phyloP scores from a whole-genome alignment of 1,284 basidiomycete genomes.

The Earliella scabrosa region DNA sequence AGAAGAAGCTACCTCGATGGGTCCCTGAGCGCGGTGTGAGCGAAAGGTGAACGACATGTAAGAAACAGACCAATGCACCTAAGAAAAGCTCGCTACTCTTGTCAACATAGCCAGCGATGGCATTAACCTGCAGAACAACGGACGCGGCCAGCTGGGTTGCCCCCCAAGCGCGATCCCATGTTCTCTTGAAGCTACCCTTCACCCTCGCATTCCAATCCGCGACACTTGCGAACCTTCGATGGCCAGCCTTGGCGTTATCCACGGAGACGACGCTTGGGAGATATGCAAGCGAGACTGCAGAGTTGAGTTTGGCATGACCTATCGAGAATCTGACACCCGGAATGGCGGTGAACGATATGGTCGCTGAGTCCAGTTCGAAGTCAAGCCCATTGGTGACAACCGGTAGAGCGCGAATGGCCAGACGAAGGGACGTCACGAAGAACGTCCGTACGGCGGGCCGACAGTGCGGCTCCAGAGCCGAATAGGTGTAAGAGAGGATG shows the following conservation, averaged over 20 bases:
- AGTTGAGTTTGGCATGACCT: slow-evolving; percentile 55
- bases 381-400: slow-evolving; percentile 65
- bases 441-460: slow-evolving; percentile 62
- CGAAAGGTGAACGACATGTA: too few species aligned
- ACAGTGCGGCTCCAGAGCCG: slow-evolving; percentile 57
- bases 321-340: slow-evolving; percentile 54
- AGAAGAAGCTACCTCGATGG: slow-evolving; percentile 36
- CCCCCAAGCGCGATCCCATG: slow-evolving; percentile 71
- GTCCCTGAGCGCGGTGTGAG: slow-evolving; percentile 8
- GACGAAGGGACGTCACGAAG: slow-evolving; percentile 57
- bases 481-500: slow-evolving; percentile 39
- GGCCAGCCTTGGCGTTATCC: slow-evolving; percentile 28
- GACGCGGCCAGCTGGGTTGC: slow-evolving; percentile 58
- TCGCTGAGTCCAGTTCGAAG: slow-evolving; percentile 63
- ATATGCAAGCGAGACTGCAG: slow-evolving; percentile 57
- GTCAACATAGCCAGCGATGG: slow-evolving; percentile 49
- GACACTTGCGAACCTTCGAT: slow-evolving; percentile 47
- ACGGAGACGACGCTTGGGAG: slow-evolving; percentile 42
- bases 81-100: slow-evolving; percentile 19
- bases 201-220: slow-evolving; percentile 65
- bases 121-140: slow-evolving; percentile 53
- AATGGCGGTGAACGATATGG: slow-evolving; percentile 52
- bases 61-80: slow-evolving; percentile 1
- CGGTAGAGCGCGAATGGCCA: slow-evolving; percentile 66
- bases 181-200: slow-evolving; percentile 59